Conservation (phyloP, 2,329 filamentous ascomycete genomes). For the Dothideomycetes sp. region DNA sequence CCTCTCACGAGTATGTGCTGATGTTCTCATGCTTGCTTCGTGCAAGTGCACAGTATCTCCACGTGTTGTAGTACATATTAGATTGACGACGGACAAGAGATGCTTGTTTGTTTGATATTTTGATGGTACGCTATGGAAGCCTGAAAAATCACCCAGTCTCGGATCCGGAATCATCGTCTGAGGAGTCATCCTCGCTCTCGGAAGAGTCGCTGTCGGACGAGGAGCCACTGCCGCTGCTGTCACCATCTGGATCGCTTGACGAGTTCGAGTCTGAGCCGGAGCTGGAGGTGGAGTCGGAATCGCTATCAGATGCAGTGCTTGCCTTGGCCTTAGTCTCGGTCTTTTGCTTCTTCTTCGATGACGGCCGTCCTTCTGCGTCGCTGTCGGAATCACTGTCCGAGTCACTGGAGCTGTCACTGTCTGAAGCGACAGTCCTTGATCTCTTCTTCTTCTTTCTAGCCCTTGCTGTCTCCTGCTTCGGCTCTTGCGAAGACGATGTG, state of each 20-base stretch:
- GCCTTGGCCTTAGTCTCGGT: not conserved
- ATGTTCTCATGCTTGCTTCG: too few relatives aligned
- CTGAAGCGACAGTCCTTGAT: too few relatives aligned
- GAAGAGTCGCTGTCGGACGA: not conserved
- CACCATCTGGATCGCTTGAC: constrained; percentile 7
- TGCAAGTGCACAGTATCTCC: too few relatives aligned
- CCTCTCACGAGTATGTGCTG: too few relatives aligned
- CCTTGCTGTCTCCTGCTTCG: constrained; percentile 1
- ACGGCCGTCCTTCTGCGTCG: constrained; percentile 3
- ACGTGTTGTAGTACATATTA: too few relatives aligned
- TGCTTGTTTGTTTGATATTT: not conserved
- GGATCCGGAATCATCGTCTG: not conserved
- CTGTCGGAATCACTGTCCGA: constrained; percentile 10
- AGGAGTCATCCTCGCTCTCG: not conserved
- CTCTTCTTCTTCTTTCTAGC: constrained; percentile 14
- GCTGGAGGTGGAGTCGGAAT: constrained; percentile 6
- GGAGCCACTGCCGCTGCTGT: constrained; percentile 7
- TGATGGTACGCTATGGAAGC: not conserved
- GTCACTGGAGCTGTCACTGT: constrained; percentile 1
- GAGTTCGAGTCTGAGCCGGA: constrained; percentile 8
- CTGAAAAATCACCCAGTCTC: not conserved
- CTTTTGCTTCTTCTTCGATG: not conserved
- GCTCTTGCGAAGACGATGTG: not conserved
- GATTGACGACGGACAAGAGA: too few relatives aligned
- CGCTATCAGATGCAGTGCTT: not conserved